These are phyloP conservation scores for Tolypocladium paradoxum DNA, from an alignment of 2,329 filamentous ascomycete genomes.

Conservation along the genomic window DNA sequence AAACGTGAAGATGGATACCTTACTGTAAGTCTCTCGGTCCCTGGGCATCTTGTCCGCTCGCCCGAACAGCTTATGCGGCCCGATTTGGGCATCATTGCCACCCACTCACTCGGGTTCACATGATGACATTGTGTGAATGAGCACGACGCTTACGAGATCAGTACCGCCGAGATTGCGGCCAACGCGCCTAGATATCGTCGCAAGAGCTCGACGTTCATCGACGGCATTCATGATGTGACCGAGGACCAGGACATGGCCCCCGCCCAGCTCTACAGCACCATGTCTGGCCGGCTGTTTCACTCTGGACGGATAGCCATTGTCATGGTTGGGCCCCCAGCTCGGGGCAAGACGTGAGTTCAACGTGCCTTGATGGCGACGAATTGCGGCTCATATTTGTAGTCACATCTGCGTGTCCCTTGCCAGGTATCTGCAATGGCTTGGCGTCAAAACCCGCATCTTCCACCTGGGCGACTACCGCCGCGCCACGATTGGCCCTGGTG, in stretches of 20 bases:
- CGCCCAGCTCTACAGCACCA: constrained; percentile 94
- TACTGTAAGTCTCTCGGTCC: constrained; percentile 40
- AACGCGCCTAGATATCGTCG: constrained; percentile 84
- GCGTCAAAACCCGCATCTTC: constrained; percentile 96
- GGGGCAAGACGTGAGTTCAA: constrained; percentile 74
- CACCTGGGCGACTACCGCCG: constrained; percentile 94
- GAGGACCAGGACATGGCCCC: constrained; percentile 77
- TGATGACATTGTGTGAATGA: not conserved
- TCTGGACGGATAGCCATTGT: constrained; percentile 95
- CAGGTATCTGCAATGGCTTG: constrained; percentile 90
- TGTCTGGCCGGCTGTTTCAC: constrained; percentile 93
- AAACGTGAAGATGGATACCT: constrained; percentile 43
- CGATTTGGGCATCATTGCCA: not conserved
- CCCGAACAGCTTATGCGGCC: not conserved
- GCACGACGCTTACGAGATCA: constrained; percentile 21
- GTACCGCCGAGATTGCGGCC: constrained; percentile 83
- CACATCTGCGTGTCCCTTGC: constrained; percentile 94
- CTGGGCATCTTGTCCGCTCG: not conserved
- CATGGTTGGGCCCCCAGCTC: constrained; percentile 87
- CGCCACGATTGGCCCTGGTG: constrained; percentile 74
- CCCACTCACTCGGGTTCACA: too few species aligned
- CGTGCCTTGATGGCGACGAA: not conserved
- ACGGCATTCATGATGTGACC: constrained; percentile 89
- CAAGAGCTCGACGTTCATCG: constrained; percentile 91
- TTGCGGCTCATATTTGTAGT: constrained; percentile 27